Evolutionary conservation across 2,329 filamentous ascomycete species (phyloP), one percentile per base, ranked within the genome.

Genomic region (Ascomycota sp.): DNA sequence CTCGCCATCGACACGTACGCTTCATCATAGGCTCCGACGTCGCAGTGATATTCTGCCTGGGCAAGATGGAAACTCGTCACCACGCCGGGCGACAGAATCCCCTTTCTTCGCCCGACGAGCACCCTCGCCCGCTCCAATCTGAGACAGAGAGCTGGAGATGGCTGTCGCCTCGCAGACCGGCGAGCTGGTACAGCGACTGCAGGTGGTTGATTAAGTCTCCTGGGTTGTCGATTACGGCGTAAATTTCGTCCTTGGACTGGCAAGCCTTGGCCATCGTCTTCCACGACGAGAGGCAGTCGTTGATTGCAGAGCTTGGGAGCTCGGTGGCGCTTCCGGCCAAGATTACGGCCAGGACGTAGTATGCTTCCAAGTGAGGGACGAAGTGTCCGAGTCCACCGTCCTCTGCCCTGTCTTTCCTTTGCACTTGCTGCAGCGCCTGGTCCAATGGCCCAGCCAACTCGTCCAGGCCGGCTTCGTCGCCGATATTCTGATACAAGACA

Each of bases 1-100:
- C 5, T 8, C 8, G 8, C 6, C 2, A 23, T 7, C 15, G 13
- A 27, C 11, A 52, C 51, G 43, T 44, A 59, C 46, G 68, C 75
- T 50, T 76, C 71, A 8, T 72, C 62, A 11, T 67, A 53, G 29
- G 72, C 69, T 8, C 75, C 76, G 9, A 74, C 64, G 2, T 67
- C 65, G 12, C 85, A 56, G 20, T 75, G 59, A 46, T 83, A 82
- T 46, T 92, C 80, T 1, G 78, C 73, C 35, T 74, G 71, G 0
- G 72, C 69, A 6, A 93, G 53, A 38, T 83, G 66, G 46, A 76
- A 76, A 11, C 51, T 50, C 8, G 58, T 59, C 13, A 59, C 38
- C 5, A 56, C 48, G 12, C 61, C 54, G 9, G 46, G 46, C 3
- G 56, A 51, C n/a, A n/a, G n/a, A 3, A 46, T 35, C 0, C 43